These are phyloP conservation scores for Rachicladosporium sp. DNA, from an alignment of 2,329 filamentous ascomycete species.

Conservation along the genomic window DNA sequence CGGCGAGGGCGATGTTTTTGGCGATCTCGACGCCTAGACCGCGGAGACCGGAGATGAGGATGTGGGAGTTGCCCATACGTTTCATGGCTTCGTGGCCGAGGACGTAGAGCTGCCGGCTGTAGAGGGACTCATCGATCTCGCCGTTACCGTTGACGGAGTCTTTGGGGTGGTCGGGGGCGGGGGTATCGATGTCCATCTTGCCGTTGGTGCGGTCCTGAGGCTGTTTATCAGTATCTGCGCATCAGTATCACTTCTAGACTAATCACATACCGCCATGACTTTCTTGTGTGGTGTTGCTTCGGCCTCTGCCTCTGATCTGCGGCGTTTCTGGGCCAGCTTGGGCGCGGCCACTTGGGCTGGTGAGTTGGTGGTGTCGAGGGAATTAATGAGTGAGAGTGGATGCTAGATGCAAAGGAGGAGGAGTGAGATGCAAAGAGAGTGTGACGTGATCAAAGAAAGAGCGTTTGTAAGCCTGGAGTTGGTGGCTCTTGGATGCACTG, in stretches of 20 bases:
- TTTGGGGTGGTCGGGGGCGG: slow-evolving; percentile 48
- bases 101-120: slow-evolving; percentile 58
- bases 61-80: slow-evolving; percentile 92
- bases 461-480: too few relatives aligned
- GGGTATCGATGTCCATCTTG: slow-evolving; percentile 51
- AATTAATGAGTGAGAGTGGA: too few relatives aligned
- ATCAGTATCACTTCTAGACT: neutral
- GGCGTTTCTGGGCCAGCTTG: slow-evolving; percentile 28
- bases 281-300: slow-evolving; percentile 35
- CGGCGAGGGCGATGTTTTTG: slow-evolving; percentile 95
- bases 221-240: neutral
- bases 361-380: too few relatives aligned
- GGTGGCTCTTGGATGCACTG: too few relatives aligned
- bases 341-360: too few relatives aligned
- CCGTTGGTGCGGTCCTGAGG: slow-evolving; percentile 23
- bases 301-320: slow-evolving; percentile 36
- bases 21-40: slow-evolving; percentile 95
- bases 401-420: too few relatives aligned
- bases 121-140: slow-evolving; percentile 56
- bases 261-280: slow-evolving; percentile 37
- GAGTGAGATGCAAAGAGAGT: too few relatives aligned
- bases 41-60: slow-evolving; percentile 82
- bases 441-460: too few relatives aligned
- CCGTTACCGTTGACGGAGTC: slow-evolving; percentile 32
- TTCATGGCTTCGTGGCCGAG: slow-evolving; percentile 84